These are phyloP conservation scores for Rhododendron ferrugineum DNA, from an alignment of 148 eudicot species.

Conservation along the genomic window DNA sequence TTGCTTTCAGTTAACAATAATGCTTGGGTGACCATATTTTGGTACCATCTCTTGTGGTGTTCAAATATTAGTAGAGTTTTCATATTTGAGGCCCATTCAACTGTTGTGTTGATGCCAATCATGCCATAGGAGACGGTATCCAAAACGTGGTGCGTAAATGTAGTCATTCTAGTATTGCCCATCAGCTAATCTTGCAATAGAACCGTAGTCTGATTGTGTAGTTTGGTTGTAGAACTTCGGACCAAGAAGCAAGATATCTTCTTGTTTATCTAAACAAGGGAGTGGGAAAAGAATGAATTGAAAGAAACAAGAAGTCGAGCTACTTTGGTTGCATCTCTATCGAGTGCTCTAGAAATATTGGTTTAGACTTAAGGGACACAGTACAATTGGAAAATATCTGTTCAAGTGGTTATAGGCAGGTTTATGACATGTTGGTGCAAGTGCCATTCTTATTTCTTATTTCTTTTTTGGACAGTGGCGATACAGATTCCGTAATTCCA, in stretches of 20 bases:
- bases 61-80: neutral
- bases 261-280: neutral
- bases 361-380: neutral
- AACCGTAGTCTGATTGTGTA: neutral
- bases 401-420: neutral
- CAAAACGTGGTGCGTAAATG: neutral
- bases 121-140: neutral
- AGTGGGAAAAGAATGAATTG: neutral
- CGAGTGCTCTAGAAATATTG: neutral
- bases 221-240: neutral
- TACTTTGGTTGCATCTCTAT: neutral
- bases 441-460: neutral
- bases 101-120: neutral
- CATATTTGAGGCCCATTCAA: neutral
- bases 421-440: neutral
- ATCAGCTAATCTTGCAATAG: neutral
- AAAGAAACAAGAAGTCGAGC: neutral
- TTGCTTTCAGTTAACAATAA: neutral
- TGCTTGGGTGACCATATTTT: neutral
- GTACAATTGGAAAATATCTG: neutral
- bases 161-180: neutral
- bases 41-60: neutral
- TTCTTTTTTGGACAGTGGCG: slow-evolving; percentile 53
- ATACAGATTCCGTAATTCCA: slow-evolving; percentile 85
- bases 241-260: neutral